These are phyloP conservation scores for Trapa bicornis DNA, from an alignment of 345 rosid species.

Conservation along the genomic window DNA sequence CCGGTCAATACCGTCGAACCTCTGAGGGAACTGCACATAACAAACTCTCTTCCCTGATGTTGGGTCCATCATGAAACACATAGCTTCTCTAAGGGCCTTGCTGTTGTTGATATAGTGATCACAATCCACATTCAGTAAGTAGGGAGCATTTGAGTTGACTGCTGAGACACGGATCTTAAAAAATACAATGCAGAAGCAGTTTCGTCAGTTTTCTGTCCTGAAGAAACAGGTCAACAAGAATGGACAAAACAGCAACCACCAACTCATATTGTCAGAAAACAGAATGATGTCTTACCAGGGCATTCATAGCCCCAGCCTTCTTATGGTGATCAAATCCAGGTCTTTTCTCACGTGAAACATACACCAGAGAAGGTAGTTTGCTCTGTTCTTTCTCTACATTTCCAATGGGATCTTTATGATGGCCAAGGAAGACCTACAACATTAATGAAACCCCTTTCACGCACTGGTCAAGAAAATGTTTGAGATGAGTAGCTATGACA, in stretches of 20 bases:
- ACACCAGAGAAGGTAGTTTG: constrained; percentile 54
- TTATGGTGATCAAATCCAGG: constrained; percentile 90
- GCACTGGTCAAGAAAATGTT: no score
- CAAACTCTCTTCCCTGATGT: constrained; percentile 62
- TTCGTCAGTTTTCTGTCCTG: neutral
- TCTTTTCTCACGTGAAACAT: constrained; percentile 93
- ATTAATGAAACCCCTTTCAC: no score
- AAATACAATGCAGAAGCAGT: constrained; percentile 5
- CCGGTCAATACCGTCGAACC: constrained; percentile 71
- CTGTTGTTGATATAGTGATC: constrained; percentile 83
- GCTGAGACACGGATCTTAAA: constrained; percentile 57
- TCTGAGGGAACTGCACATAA: constrained; percentile 80
- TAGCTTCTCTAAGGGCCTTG: constrained; percentile 71
- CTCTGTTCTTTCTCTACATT: no score
- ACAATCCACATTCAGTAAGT: constrained; percentile 65
- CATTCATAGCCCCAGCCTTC: constrained; percentile 92
- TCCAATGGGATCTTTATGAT: constrained; percentile 57
- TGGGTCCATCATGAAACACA: constrained; percentile 90
- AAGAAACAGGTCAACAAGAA: no score
- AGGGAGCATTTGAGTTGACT: constrained; percentile 68
- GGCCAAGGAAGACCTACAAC: constrained; percentile 70
- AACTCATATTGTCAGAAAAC: neutral
- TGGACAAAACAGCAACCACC: no score
- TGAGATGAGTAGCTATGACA: no score
- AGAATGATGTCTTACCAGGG: constrained; percentile 38